These are phyloP conservation scores for Eucalyptus pauciflora DNA, from an alignment of 345 rosid genomes.

Conservation along the genomic window DNA sequence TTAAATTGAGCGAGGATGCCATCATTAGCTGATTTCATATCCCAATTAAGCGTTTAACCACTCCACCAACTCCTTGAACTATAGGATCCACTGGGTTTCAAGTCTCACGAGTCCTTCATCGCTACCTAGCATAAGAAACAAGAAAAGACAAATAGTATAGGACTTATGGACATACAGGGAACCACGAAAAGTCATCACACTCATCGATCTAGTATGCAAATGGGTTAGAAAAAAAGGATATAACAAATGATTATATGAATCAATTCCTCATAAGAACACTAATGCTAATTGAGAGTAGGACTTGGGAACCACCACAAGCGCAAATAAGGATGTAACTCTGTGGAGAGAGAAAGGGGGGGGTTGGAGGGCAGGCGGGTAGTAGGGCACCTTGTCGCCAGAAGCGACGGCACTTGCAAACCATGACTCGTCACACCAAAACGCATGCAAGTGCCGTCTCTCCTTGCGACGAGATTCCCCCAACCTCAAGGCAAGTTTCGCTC, in stretches of 20 bases:
- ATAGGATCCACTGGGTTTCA: not conserved
- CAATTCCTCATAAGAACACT: not conserved
- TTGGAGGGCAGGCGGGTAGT: not conserved
- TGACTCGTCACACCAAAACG: not conserved
- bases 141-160: not conserved
- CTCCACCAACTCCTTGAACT: not conserved
- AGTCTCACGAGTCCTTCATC: not conserved
- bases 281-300: not conserved
- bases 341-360: not conserved
- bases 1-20: not conserved
- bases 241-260: not conserved
- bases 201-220: not conserved
- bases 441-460: not conserved
- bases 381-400: not conserved
- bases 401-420: not conserved
- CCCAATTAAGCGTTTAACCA: not conserved
- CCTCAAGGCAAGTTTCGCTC: not conserved
- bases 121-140: not conserved
- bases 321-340: not conserved
- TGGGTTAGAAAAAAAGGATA: not conserved
- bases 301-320: not conserved
- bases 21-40: not conserved
- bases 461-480: not conserved
- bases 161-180: not conserved
- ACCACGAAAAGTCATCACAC: not conserved